These are phyloP conservation scores for Clarireedia sp. DNA, from an alignment of 2,329 filamentous ascomycete genomes.

Conservation along the genomic window DNA sequence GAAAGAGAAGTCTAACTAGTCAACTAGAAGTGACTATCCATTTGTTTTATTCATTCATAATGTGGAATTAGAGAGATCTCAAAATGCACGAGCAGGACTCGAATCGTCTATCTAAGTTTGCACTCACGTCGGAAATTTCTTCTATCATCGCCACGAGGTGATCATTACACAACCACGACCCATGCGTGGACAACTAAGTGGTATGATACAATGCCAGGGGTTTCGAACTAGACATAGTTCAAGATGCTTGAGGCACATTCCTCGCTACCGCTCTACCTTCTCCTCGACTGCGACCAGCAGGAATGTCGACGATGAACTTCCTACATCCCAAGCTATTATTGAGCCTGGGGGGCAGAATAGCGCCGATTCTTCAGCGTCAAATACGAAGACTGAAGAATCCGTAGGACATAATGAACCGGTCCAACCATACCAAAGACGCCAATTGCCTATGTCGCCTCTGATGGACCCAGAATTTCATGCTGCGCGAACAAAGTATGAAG, in stretches of 20 bases:
- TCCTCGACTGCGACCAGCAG: not conserved
- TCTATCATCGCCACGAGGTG: not conserved
- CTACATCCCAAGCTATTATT: not conserved
- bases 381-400: not conserved
- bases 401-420: not conserved
- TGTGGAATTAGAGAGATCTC: too few relatives aligned
- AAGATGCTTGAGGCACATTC: not conserved
- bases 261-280: not conserved
- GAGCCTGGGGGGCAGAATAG: not conserved
- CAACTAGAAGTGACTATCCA: too few relatives aligned
- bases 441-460: constrained; percentile 39
- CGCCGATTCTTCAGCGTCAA: not conserved
- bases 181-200: constrained; percentile 14
- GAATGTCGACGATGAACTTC: not conserved
- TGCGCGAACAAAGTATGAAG: constrained; percentile 26
- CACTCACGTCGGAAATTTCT: too few relatives aligned
- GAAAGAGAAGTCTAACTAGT: too few relatives aligned
- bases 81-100: too few relatives aligned
- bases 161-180: not conserved
- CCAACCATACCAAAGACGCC: not conserved
- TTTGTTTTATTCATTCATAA: too few relatives aligned
- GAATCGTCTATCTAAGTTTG: too few relatives aligned
- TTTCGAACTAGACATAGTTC: constrained; percentile 18
- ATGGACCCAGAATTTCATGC: constrained; percentile 37
- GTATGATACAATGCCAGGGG: constrained; percentile 22